Evolutionary conservation across 208 protist genomes (phyloP).

Genomic region (Jaenimonas drosophilae): DNA sequence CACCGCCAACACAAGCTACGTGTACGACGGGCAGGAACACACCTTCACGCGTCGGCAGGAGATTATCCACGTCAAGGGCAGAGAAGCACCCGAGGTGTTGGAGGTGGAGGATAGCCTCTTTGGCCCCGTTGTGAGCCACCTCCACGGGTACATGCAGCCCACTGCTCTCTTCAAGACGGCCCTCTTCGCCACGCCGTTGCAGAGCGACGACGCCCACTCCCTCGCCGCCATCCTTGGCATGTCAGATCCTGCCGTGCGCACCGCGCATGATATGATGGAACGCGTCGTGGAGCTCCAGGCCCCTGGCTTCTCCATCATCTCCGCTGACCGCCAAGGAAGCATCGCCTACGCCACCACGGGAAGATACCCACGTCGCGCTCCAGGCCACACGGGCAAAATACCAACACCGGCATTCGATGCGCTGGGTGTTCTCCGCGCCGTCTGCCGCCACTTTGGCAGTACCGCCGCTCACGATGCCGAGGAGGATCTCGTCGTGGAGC

Average conservation of each 20-base stretch:
- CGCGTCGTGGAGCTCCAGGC: constrained; percentile 20
- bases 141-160: no score
- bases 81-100: constrained; percentile 31
- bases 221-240: constrained; percentile 19
- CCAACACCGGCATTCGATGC: constrained; percentile 20
- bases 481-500: no score
- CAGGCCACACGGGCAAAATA: constrained; percentile 34
- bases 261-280: constrained; percentile 34
- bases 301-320: constrained; percentile 49
- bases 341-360: constrained; percentile 45
- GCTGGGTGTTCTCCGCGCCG: constrained; percentile 3
- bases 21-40: constrained; percentile 18
- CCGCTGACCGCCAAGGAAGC: constrained; percentile 30
- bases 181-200: constrained; percentile 31
- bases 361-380: constrained; percentile 18
- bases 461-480: not conserved
- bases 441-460: constrained; percentile 4
- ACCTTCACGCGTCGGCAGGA: constrained; percentile 23
- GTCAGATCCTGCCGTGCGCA: constrained; percentile 21
- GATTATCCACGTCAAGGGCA: constrained; percentile 34
- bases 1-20: constrained; percentile 28
- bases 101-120: constrained; percentile 34
- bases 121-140: constrained; percentile 31
- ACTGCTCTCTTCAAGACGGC: constrained; percentile 28
- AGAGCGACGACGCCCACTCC: constrained; percentile 24